Evolutionary conservation across 495 filamentous ascomycete species (phyloP).

Genomic region (Tuber melanosporum): DNA sequence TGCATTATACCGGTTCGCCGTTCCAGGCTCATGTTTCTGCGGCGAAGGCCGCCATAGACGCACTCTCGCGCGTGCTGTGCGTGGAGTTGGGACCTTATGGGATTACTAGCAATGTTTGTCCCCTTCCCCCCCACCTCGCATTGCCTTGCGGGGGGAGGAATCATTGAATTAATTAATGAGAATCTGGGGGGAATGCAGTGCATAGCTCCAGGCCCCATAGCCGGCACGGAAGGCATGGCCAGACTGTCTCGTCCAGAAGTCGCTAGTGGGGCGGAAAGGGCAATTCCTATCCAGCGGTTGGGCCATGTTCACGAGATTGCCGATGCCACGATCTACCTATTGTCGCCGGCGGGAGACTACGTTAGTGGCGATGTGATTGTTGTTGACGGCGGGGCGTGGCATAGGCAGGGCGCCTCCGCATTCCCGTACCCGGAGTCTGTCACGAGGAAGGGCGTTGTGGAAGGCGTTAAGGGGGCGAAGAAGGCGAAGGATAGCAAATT

Average conservation of each 20-base stretch:
- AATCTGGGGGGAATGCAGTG: slow-evolving; percentile 13
- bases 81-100: slow-evolving; percentile 85
- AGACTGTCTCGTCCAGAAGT: slow-evolving; percentile 47
- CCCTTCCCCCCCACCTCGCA: not conserved
- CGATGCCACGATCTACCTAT: slow-evolving; percentile 82
- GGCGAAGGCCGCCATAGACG: slow-evolving; percentile 87
- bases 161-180: slow-evolving; percentile 49
- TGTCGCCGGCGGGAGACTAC: slow-evolving; percentile 75
- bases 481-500: slow-evolving; percentile 23
- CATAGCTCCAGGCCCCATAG: slow-evolving; percentile 39
- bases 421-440: slow-evolving; percentile 34
- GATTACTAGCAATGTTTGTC: slow-evolving; percentile 80
- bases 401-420: slow-evolving; percentile 46
- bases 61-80: slow-evolving; percentile 63
- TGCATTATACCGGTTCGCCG: slow-evolving; percentile 79
- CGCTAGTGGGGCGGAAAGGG: slow-evolving; percentile 35
- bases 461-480: slow-evolving; percentile 38
- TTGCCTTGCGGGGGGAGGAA: slow-evolving; percentile 18
- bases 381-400: slow-evolving; percentile 72
- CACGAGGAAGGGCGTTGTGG: slow-evolving; percentile 9
- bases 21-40: slow-evolving; percentile 80
- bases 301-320: slow-evolving; percentile 85
- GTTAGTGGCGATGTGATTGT: slow-evolving; percentile 72
- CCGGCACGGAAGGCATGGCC: slow-evolving; percentile 56
- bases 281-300: slow-evolving; percentile 62